phyloP scores from a whole-genome alignment of 2,329 filamentous ascomycete species.

The Colletotrichum nymphaeae region DNA sequence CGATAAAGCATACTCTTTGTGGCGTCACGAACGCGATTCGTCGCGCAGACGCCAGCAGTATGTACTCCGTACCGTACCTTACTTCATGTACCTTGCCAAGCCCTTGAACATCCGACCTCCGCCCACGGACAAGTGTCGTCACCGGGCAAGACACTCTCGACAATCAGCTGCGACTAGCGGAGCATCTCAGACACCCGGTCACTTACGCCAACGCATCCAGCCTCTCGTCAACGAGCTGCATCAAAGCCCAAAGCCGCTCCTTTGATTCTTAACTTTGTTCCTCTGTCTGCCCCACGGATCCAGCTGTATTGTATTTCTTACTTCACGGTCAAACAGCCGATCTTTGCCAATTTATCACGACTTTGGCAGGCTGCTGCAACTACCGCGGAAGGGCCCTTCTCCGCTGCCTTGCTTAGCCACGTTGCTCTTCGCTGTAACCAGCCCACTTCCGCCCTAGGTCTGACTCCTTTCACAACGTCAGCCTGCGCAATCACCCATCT shows the following conservation, averaged over 20 bases:
- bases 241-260: background rate
- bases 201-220: background rate
- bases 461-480: background rate
- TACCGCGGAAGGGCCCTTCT: background rate
- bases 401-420: background rate
- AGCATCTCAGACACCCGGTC: conserved; percentile 3
- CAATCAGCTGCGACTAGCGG: background rate
- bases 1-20: conserved; percentile 9
- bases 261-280: background rate
- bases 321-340: background rate
- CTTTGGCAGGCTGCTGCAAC: background rate
- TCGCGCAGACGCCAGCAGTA: conserved; percentile 1
- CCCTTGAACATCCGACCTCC: background rate
- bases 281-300: background rate
- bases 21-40: background rate
- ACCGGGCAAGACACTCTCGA: background rate
- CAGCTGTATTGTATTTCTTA: too few relatives aligned
- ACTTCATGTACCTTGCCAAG: background rate
- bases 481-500: background rate
- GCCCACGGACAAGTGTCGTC: conserved; percentile 26
- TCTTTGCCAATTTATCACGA: background rate
- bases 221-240: background rate
- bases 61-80: background rate
- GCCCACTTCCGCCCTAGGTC: background rate
- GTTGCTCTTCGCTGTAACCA: background rate